These are phyloP conservation scores for Vaccinium corymbosum DNA, from an alignment of 148 eudicot species.

Conservation along the genomic window DNA sequence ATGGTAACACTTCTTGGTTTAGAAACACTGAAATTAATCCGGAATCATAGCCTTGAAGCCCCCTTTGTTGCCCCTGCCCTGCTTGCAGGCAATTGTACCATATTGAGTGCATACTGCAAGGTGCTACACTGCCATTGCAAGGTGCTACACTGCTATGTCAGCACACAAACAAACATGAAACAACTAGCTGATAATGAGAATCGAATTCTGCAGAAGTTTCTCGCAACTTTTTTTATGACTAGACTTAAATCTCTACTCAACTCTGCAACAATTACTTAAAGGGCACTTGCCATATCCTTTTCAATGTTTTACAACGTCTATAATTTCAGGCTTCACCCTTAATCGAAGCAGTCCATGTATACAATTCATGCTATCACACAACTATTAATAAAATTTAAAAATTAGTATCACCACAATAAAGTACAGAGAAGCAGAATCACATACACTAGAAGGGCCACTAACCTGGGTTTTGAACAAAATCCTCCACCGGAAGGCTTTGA, in stretches of 20 bases:
- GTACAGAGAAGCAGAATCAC: background rate
- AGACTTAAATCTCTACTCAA: background rate
- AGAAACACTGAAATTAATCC: background rate
- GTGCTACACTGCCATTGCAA: background rate
- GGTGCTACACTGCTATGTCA: background rate
- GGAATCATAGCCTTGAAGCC: background rate
- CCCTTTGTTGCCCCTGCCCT: too few species aligned
- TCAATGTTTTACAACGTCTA: background rate
- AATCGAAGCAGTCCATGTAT: background rate
- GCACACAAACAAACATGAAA: background rate
- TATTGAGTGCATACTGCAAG: background rate
- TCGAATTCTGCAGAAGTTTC: background rate
- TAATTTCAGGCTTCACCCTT: background rate
- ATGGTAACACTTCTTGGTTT: background rate
- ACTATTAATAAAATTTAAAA: background rate
- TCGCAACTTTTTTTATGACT: background rate
- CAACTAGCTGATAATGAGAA: background rate
- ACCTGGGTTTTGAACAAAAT: conserved; percentile 57
- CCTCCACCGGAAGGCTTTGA: conserved; percentile 33
- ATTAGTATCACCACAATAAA: background rate
- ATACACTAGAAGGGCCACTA: conserved; percentile 10
- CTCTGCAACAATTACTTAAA: background rate
- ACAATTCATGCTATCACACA: background rate
- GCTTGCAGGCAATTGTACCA: background rate
- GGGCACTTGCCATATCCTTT: background rate